A percentile compares a stretch with the other conserved stretches of the same genome.
Conservation (phyloP, 2,329 filamentous ascomycete species). For the Calonectria leucothoes region DNA sequence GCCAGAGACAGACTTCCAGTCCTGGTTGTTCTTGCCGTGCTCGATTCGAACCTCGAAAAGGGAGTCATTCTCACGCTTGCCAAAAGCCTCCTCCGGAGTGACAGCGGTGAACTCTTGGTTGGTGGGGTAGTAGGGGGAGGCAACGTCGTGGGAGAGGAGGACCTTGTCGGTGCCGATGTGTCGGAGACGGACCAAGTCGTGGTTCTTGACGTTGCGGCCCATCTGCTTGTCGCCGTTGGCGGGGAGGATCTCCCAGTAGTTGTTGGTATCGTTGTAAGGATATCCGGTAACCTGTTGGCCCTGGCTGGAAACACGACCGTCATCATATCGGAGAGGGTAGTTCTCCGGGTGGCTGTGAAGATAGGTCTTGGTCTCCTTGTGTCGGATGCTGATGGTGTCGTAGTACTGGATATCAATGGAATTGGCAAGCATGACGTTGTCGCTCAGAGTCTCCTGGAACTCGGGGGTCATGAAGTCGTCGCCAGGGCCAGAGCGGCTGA, state of each 20-base stretch:
- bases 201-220: conserved; percentile 79
- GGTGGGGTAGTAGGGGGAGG: conserved; percentile 94
- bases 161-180: conserved; percentile 88
- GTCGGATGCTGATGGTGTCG: conserved; percentile 86
- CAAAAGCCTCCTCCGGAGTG: conserved; percentile 76
- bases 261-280: conserved; percentile 98
- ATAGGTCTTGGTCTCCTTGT: conserved; percentile 98
- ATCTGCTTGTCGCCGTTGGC: conserved; percentile 66
- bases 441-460: conserved; percentile 96
- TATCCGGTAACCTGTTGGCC: conserved; percentile 98
- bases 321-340: conserved; percentile 96
- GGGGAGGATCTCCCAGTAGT: conserved; percentile 95
- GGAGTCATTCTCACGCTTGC: conserved; percentile 84
- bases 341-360: conserved; percentile 91
- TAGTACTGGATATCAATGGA: conserved; percentile 90
- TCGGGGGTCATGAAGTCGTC: conserved; percentile 99
- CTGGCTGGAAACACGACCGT: conserved; percentile 96
- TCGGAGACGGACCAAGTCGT: conserved; percentile 86
- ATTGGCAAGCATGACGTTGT: conserved; percentile 92
- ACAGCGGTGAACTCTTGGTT: conserved; percentile 99
- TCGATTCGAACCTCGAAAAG: conserved; percentile 94
- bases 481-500: conserved; percentile 88
- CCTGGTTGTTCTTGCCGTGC: conserved; percentile 80
- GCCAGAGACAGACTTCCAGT: conserved; percentile 90
- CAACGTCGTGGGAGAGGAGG: conserved; percentile 94